These are phyloP conservation scores for Emmonsiellopsis sp. DNA, from an alignment of 2,329 filamentous ascomycete genomes.

Conservation along the genomic window DNA sequence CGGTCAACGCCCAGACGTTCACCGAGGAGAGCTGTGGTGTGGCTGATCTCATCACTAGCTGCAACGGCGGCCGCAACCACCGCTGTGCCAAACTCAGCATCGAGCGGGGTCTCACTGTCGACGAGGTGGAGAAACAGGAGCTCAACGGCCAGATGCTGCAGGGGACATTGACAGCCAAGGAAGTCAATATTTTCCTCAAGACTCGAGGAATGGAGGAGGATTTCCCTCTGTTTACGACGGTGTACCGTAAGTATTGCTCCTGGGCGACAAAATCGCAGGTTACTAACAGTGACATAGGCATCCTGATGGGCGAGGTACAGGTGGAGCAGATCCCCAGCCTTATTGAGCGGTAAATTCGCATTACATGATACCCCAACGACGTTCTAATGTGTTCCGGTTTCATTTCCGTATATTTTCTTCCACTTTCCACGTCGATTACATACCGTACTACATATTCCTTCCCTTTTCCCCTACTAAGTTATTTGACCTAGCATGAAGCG, in stretches of 20 bases:
- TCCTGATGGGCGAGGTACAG: conserved; percentile 64
- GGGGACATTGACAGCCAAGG: conserved; percentile 81
- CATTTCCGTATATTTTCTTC: neutral
- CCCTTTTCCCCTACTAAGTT: neutral
- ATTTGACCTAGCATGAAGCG: neutral
- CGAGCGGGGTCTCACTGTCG: conserved; percentile 66
- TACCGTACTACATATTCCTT: neutral
- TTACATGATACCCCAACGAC: neutral
- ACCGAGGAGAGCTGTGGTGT: conserved; percentile 96
- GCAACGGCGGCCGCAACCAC: conserved; percentile 86
- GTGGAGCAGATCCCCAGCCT: conserved; percentile 73
- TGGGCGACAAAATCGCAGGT: neutral
- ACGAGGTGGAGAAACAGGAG: conserved; percentile 79
- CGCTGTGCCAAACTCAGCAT: conserved; percentile 84
- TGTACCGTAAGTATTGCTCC: conserved; percentile 47
- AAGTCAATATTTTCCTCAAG: conserved; percentile 84
- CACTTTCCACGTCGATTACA: no score
- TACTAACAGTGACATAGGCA: conserved; percentile 39
- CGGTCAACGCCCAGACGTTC: conserved; percentile 73
- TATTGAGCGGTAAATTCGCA: conserved; percentile 37
- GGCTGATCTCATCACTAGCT: conserved; percentile 90
- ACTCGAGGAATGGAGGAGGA: conserved; percentile 66
- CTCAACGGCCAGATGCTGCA: conserved; percentile 96
- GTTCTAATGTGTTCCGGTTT: neutral
- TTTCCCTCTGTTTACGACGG: conserved; percentile 87